Evolutionary conservation across 164 flowering plant genomes (phyloP).

Genomic region (Chimonanthus praecox): DNA sequence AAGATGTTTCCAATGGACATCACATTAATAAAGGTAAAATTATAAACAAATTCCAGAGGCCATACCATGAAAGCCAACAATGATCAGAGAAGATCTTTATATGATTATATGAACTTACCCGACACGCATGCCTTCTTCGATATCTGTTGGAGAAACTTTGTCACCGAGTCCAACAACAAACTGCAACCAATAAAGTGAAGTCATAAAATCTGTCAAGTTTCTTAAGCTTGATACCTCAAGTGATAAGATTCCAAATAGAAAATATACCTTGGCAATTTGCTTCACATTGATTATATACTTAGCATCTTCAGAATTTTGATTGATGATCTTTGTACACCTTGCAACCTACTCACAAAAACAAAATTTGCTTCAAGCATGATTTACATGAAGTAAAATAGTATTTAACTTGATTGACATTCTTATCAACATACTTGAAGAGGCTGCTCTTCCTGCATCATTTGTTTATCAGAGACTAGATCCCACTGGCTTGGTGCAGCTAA

Average conservation of each 20-base stretch:
- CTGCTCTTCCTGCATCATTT: slow-evolving; percentile 99
- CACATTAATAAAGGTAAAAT: neutral
- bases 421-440: slow-evolving; percentile 70
- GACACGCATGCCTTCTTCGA: slow-evolving; percentile 99
- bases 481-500: slow-evolving; percentile 98
- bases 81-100: neutral
- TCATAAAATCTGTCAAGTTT: slow-evolving; percentile 10
- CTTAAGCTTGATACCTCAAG: neutral
- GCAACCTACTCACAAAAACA: slow-evolving; percentile 50
- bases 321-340: slow-evolving; percentile 96
- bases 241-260: neutral
- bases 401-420: neutral
- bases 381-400: neutral
- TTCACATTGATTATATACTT: slow-evolving; percentile 95
- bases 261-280: slow-evolving; percentile 90
- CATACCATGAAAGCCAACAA: neutral
- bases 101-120: slow-evolving; percentile 46
- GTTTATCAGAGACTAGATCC: slow-evolving; percentile 99
- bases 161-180: slow-evolving; percentile 99
- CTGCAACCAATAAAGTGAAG: slow-evolving; percentile 33
- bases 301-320: slow-evolving; percentile 88
- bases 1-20: neutral
- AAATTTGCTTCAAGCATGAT: neutral
- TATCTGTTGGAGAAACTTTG: slow-evolving; percentile 97
- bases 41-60: neutral